Base-by-base conservation (phyloP, 2,329 filamentous ascomycete genomes). In the Aspergillus sp. region DNA sequence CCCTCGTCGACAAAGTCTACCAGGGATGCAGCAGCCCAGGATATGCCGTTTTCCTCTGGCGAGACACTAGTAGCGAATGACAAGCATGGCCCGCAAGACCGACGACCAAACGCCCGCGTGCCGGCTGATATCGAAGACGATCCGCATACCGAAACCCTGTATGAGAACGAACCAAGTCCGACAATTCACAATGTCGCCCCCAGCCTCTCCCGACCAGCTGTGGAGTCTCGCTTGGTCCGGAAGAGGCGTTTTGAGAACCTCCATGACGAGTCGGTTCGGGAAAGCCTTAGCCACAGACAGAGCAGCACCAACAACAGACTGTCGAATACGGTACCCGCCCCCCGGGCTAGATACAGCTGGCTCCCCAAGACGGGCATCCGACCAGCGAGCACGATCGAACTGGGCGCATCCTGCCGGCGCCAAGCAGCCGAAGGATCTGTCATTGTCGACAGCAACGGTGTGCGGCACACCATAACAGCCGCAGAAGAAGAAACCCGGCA, bases 361-460 rank as follows among this genome's bases (percentile, higher is more conserved):
- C 36, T 39, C 26, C 36, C 36, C 19, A 28, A 27, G 7, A 28
- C 36, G 5, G 19, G 36, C 6, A 27, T 10, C 35, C 35, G 12
- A 30, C 26, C 12, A 7, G 9, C 9, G 27, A 28, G 9, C 5
- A 3, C 42, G 3, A 39, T 45, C 4, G 45, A 43, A 4, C 27
- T 50, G 2, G 49, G 46, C 29, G 19, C 38, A 1, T 42, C 47
- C 2, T 38, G 12, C n/a, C 35, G 27, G 12, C 39, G 27, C 7
- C 6, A 27, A 27, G 34, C 34, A 4, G 34, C 45, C 4, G 29
- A 48, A 4, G 50, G 19, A 19, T 19, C 53, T 5, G 50, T 57
- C 7, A 56, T 62, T 12, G 52, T 62, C 26, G 54, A 61, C 47
- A 48, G 41, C 27, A 48, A 51, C 12, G 59, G 59, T 9, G 26